Conservation (phyloP, 2,329 filamentous ascomycete species). For the Dothideomycetidae sp. region DNA sequence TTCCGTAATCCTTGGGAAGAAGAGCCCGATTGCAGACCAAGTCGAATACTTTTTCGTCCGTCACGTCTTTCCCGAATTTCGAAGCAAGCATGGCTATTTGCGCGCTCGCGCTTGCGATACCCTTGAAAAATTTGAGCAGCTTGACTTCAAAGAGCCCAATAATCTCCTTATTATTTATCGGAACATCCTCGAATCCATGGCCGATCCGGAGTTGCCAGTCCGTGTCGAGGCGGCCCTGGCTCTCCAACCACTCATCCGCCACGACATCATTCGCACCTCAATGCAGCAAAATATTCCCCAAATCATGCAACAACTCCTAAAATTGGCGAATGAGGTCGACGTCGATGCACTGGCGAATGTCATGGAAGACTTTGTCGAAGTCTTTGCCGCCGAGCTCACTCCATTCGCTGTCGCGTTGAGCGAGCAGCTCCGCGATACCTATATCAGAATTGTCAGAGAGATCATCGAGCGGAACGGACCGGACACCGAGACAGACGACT, state of each 20-base stretch:
- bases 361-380: conserved; percentile 99
- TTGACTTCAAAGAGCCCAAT: conserved; percentile 92
- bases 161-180: conserved; percentile 94
- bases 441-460: conserved; percentile 83
- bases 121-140: conserved; percentile 91
- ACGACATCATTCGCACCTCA: conserved; percentile 82
- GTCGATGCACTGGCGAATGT: conserved; percentile 95
- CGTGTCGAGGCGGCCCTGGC: conserved; percentile 88
- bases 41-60: conserved; percentile 97
- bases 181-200: conserved; percentile 94
- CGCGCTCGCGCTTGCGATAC: conserved; percentile 92
- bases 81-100: conserved; percentile 79
- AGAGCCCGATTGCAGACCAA: conserved; percentile 93
- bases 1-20: conserved; percentile 89
- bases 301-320: conserved; percentile 97
- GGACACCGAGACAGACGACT: conserved; percentile 61
- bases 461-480: conserved; percentile 77
- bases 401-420: conserved; percentile 93
- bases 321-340: conserved; percentile 93
- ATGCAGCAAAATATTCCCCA: conserved; percentile 98
- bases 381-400: conserved; percentile 91
- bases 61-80: conserved; percentile 96
- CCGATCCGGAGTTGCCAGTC: conserved; percentile 82
- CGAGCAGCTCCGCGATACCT: conserved; percentile 91
- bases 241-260: conserved; percentile 85